Conservation (phyloP, 2,329 filamentous ascomycete species). For the Cercospora brassicicola region DNA sequence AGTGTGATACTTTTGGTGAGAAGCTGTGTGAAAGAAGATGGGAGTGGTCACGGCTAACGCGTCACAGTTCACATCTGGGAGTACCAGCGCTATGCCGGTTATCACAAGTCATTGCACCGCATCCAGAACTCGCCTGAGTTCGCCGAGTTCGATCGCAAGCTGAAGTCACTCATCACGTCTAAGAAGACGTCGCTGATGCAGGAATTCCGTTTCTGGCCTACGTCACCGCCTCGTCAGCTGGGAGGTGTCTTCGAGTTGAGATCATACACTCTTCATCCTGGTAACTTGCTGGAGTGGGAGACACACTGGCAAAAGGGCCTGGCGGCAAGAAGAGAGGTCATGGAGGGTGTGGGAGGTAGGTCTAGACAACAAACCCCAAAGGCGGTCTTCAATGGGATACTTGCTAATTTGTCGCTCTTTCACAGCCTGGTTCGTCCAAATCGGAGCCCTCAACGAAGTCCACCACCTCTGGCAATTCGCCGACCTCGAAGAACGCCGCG, state of each 20-base stretch:
- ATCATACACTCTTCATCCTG: conserved; percentile 93
- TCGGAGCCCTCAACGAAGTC: conserved; percentile 95
- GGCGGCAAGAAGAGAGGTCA: conserved; percentile 87
- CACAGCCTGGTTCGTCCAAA: conserved; percentile 84
- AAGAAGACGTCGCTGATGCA: conserved; percentile 96
- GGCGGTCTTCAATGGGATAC: too few species aligned
- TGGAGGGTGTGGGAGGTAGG: conserved; percentile 67
- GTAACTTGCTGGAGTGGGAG: conserved; percentile 97
- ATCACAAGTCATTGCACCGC: conserved; percentile 84
- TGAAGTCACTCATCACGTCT: conserved; percentile 78
- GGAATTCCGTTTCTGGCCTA: conserved; percentile 99
- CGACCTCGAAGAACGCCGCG: conserved; percentile 88
- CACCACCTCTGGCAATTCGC: conserved; percentile 99
- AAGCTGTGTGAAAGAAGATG: neutral
- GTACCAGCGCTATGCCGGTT: conserved; percentile 94
- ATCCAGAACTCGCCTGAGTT: conserved; percentile 84
- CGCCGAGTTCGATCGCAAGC: conserved; percentile 75
- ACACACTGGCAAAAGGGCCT: conserved; percentile 94
- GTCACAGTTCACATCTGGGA: conserved; percentile 96
- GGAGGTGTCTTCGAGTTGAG: conserved; percentile 94
- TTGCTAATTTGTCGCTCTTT: too few species aligned
- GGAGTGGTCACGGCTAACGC: conserved; percentile 8
- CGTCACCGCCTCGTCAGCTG: conserved; percentile 81
- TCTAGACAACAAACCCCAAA: too few species aligned
- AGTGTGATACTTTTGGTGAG: conserved; percentile 91